Conservation (phyloP, 1,139 yeast species). For the Zygoascus sp. region DNA sequence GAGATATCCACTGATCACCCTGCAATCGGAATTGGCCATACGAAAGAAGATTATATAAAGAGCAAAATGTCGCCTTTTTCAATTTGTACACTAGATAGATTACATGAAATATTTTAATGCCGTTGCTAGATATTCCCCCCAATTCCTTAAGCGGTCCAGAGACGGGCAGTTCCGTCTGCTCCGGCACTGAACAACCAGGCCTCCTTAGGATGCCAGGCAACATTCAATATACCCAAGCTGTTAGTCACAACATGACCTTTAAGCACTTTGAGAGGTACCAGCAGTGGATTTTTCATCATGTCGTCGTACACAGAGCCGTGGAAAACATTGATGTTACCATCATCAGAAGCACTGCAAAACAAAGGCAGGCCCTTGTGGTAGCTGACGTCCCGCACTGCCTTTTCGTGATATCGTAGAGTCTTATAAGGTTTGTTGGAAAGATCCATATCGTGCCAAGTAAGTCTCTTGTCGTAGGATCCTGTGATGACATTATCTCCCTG, state of each 20-base stretch:
- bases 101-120: background rate
- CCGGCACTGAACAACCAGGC: slow-evolving; percentile 99
- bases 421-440: slow-evolving; percentile 87
- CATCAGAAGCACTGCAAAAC: slow-evolving; percentile 96
- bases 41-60: no score
- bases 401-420: slow-evolving; percentile 89
- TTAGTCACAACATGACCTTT: slow-evolving; percentile 82
- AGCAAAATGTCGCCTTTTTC: no score
- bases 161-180: slow-evolving; percentile 92
- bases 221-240: slow-evolving; percentile 84
- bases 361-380: slow-evolving; percentile 87
- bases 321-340: slow-evolving; percentile 89
- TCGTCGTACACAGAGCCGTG: slow-evolving; percentile 97
- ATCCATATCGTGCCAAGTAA: slow-evolving; percentile 96
- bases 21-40: background rate
- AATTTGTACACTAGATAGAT: slow-evolving; percentile 1
- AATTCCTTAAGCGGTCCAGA: slow-evolving; percentile 79
- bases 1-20: slow-evolving; percentile 24
- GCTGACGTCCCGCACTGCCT: slow-evolving; percentile 83
- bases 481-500: slow-evolving; percentile 93
- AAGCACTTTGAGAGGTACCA: slow-evolving; percentile 92
- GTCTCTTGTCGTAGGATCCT: slow-evolving; percentile 90
- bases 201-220: slow-evolving; percentile 96
- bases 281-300: slow-evolving; percentile 87
- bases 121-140: background rate